Evolutionary conservation across 768 basidiomycete genomes (phyloP).

Genomic region (Rhizopogon roseolus): DNA sequence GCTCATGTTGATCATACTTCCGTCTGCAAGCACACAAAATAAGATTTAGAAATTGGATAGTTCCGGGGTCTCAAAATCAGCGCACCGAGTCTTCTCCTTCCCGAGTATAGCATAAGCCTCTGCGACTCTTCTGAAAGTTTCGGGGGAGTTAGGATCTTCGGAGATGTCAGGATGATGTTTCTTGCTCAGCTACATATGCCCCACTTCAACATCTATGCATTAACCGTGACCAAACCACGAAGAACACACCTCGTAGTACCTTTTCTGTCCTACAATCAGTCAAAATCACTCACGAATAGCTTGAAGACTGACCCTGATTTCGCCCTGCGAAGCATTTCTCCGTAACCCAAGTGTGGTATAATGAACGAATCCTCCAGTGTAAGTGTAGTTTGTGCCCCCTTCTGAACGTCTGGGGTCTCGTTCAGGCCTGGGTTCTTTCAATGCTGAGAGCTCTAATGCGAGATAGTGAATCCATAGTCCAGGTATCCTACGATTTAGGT

Average conservation of each 20-base stretch:
- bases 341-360: neutral
- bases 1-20: neutral
- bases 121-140: neutral
- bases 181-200: neutral
- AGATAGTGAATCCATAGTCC: neutral
- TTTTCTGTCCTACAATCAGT: neutral
- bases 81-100: neutral
- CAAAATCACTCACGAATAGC: too few species aligned
- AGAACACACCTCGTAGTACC: neutral
- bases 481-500: neutral
- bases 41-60: neutral
- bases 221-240: neutral
- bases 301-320: neutral
- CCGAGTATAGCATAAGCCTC: neutral
- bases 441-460: neutral
- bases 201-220: neutral
- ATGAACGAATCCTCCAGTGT: neutral
- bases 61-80: neutral
- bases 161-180: neutral
- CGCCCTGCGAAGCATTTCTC: slow-evolving; percentile 1
- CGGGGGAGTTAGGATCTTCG: neutral
- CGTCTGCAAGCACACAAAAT: neutral
- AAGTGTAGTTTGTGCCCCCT: too few species aligned
- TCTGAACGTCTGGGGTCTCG: neutral
- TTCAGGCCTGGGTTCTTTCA: neutral